Conservation (phyloP, 1,139 yeast species). For the Suhomyces yuchorum region DNA sequence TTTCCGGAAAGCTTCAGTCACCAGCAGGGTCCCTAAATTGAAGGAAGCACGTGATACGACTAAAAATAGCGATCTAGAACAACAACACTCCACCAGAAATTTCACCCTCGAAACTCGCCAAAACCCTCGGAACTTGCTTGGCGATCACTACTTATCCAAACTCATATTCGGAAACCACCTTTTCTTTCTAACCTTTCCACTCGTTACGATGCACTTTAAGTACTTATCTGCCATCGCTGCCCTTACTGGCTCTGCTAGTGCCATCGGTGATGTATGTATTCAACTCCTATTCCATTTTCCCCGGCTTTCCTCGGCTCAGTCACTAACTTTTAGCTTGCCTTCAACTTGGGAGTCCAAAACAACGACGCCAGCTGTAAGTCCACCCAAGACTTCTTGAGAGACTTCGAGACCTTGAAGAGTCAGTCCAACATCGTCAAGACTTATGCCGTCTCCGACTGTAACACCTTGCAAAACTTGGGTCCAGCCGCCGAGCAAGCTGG, state of each 20-base stretch:
- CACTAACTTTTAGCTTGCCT: constrained; percentile 52
- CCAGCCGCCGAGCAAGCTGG: constrained; percentile 83
- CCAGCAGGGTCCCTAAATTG: not conserved
- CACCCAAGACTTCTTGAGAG: constrained; percentile 64
- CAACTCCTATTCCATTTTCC: not conserved
- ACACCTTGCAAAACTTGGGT: constrained; percentile 77
- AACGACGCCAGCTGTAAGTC: constrained; percentile 71
- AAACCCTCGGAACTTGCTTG: constrained; percentile 5
- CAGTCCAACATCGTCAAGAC: constrained; percentile 71
- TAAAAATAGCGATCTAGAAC: constrained; percentile 15
- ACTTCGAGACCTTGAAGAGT: constrained; percentile 55
- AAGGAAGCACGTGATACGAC: constrained; percentile 1
- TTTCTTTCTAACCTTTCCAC: constrained; percentile 10
- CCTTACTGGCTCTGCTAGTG: constrained; percentile 38
- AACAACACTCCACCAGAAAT: constrained; percentile 10
- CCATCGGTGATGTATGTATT: constrained; percentile 48
- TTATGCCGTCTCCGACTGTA: constrained; percentile 86
- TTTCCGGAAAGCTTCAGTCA: not conserved
- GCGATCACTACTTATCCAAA: constrained; percentile 6
- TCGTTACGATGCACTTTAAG: constrained; percentile 40
- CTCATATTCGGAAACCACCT: constrained; percentile 1
- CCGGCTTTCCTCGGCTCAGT: not conserved
- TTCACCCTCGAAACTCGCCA: constrained; percentile 8
- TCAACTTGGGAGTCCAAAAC: constrained; percentile 81
- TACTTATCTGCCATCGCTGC: constrained; percentile 42